phyloP scores from a whole-genome alignment of 352 stramenopile genomes.

The Globisporangium carolinianum region DNA sequence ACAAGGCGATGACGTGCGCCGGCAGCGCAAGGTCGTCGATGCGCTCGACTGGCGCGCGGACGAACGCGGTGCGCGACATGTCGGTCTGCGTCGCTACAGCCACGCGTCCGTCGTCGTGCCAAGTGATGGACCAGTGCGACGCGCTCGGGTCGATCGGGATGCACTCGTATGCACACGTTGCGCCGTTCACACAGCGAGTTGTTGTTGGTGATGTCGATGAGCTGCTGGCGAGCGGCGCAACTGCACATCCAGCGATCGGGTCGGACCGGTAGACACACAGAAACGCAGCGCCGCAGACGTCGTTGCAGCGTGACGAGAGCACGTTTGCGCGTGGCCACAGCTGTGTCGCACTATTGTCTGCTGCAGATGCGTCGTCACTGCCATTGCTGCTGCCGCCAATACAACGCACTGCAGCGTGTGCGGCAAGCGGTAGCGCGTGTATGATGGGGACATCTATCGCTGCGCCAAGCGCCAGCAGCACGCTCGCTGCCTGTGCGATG shows the following conservation, averaged over 20 bases:
- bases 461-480: no score
- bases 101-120: background rate
- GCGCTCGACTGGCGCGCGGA: conserved; percentile 5
- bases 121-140: conserved; percentile 3
- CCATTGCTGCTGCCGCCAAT: no score
- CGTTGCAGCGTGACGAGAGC: conserved; percentile 5
- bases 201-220: background rate
- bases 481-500: no score
- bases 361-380: no score
- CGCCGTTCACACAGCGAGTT: conserved; percentile 4
- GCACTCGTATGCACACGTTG: conserved; percentile 9
- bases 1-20: conserved; percentile 3
- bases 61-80: background rate
- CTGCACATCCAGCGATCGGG: background rate
- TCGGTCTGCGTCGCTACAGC: background rate
- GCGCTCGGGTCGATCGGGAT: background rate
- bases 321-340: conserved; percentile 3
- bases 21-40: conserved; percentile 7
- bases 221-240: background rate
- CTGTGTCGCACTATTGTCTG: background rate
- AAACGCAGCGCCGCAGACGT: background rate
- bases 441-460: no score
- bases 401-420: no score
- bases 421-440: no score
- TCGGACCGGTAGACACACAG: conserved; percentile 8